These are phyloP conservation scores for Salvia sclarea DNA, from an alignment of 305 asterid species.

Conservation along the genomic window DNA sequence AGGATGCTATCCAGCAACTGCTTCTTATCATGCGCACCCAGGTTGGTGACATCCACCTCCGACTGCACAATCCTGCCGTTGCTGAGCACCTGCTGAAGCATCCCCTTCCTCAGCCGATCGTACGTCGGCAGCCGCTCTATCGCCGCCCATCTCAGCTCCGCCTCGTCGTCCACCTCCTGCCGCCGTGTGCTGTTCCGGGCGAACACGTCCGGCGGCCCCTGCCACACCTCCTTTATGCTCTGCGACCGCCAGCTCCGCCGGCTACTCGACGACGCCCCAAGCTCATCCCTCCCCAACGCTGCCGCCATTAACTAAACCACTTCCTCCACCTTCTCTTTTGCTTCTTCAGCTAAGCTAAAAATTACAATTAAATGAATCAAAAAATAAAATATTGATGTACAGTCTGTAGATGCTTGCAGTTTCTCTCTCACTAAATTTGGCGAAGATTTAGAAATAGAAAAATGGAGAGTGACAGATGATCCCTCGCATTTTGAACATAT, in stretches of 20 bases:
- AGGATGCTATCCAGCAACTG: constrained; percentile 23
- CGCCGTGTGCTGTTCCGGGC: constrained; percentile 28
- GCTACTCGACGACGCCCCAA: constrained; percentile 27
- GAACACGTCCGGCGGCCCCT: constrained; percentile 37
- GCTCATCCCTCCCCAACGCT: constrained; percentile 32
- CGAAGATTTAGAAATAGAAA: neutral
- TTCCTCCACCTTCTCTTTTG: neutral
- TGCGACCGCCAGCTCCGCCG: constrained; percentile 26
- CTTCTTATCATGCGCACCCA: constrained; percentile 34
- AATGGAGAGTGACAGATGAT: neutral
- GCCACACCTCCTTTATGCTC: constrained; percentile 34
- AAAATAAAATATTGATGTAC: too few species aligned
- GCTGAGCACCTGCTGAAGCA: constrained; percentile 32
- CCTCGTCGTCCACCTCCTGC: constrained; percentile 35
- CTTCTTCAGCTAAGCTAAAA: neutral
- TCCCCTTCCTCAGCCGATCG: constrained; percentile 30
- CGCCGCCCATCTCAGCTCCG: constrained; percentile 46
- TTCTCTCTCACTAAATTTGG: neutral
- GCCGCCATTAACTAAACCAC: neutral
- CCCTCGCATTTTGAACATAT: neutral
- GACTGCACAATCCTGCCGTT: constrained; percentile 30
- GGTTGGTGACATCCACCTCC: constrained; percentile 37
- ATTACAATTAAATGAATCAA: neutral
- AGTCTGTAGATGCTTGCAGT: neutral
- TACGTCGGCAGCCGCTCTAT: constrained; percentile 47